Evolutionary conservation across 2,329 filamentous ascomycete genomes (phyloP), one percentile per base, ranked within the genome.

Genomic region (Fonsecaea multimorphosa): DNA sequence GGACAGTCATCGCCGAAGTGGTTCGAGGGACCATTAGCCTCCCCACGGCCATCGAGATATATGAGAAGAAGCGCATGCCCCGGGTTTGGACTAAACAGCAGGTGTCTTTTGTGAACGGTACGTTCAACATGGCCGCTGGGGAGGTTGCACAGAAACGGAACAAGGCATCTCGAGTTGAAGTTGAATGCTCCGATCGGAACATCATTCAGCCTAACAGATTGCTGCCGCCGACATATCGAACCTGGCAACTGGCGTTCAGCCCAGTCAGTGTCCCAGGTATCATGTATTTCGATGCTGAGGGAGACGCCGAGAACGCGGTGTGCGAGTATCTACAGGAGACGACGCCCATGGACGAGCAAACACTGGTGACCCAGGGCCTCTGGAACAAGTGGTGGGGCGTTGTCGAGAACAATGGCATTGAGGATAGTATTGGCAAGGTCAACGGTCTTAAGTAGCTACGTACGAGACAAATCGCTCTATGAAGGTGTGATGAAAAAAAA

Each of bases 11-110:
- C 27, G 72, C 69, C 3, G 71, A 74, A 40, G 79, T 79, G 4
- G 70, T 79, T 1, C 61, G 74, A 24, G 76, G 76, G 19, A 71
- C 70, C 12, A 64, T 81, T 3, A 72, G 62, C 19, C 65, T 81
- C 3, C 36, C 68, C 6, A 75, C 79, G 32, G 79, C 78, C 4
- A 69, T 80, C 31, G 46, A 67, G 3, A 69, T 81, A 8, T 81
- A 81, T 61, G 79, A 82, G 70, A 72, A 74, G 49, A 76, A 76
- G 52, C 73, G 78, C 16, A 81, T 81, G 76, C 79, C 79, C 1
- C 79, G 78, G 68, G 79, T 76, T 19, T 77, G 75, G 60, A 72
- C 73, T 32, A 82, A 81, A 67, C 78, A 81, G 70, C 78, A 82
- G 67, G 72, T 78, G 2, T 79, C 68, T 14, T 71, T 70, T 55